A percentile compares a stretch with the other conserved stretches of the same genome.
Conservation (phyloP, 495 filamentous ascomycete genomes). For the Glonium stellatum region DNA sequence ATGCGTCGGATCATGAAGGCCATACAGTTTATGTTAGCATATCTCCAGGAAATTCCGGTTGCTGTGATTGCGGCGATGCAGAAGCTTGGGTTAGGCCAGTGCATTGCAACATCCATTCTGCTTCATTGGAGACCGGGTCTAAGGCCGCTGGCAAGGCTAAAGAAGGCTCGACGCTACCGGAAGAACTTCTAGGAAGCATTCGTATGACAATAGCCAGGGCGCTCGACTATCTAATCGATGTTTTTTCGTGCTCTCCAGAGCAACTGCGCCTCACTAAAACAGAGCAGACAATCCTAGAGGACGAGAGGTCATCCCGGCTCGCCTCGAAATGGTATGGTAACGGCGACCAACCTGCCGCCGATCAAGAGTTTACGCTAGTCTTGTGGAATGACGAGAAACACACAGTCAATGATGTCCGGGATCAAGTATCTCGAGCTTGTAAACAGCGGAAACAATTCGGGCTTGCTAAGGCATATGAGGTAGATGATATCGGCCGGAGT, state of each 20-base stretch:
- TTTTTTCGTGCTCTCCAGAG: constrained; percentile 95
- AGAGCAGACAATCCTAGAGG: constrained; percentile 65
- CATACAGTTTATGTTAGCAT: constrained; percentile 83
- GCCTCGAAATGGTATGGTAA: constrained; percentile 64
- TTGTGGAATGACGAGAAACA: constrained; percentile 99
- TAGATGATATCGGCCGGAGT: constrained; percentile 77
- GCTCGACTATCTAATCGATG: constrained; percentile 92
- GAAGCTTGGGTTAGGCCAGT: constrained; percentile 88
- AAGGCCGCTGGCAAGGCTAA: constrained; percentile 59
- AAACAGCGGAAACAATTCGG: constrained; percentile 62
- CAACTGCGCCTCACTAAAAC: constrained; percentile 83
- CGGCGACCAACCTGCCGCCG: constrained; percentile 46
- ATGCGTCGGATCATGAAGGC: constrained; percentile 88
- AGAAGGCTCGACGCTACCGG: constrained; percentile 51
- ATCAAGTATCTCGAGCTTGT: constrained; percentile 88
- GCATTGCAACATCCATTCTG: constrained; percentile 88
- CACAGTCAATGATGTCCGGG: constrained; percentile 80
- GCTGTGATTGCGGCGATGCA: constrained; percentile 92
- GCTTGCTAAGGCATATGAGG: constrained; percentile 70
- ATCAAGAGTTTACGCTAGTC: constrained; percentile 75
- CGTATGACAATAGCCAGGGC: constrained; percentile 75
- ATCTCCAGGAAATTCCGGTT: constrained; percentile 84
- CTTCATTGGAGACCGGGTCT: constrained; percentile 41
- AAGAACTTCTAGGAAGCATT: constrained; percentile 66
- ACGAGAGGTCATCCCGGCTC: constrained; percentile 74